Percentiles rank a stretch among this genome's conserved stretches.
Evolutionary conservation across 257 asterid species (phyloP).

Genomic region (Salvia rosmarinus): DNA sequence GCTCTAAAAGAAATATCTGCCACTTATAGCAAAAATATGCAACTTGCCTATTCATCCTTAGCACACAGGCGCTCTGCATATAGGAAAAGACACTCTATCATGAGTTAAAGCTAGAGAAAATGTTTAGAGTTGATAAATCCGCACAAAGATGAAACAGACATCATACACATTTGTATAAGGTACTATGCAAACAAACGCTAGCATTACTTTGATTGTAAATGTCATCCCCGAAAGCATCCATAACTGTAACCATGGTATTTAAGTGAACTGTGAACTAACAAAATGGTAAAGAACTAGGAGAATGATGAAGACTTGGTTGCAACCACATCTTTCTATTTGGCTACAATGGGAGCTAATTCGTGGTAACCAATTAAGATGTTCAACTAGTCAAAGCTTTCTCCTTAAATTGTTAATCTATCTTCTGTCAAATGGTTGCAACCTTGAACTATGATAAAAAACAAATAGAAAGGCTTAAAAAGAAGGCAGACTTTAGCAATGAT

Average conservation of each 20-base stretch:
- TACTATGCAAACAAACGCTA: neutral
- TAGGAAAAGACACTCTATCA: conserved; percentile 1
- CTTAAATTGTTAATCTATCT: conserved; percentile 1
- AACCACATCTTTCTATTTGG: neutral
- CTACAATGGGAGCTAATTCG: neutral
- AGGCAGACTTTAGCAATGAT: neutral
- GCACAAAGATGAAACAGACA: neutral
- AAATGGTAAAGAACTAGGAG: neutral
- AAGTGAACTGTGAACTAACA: neutral
- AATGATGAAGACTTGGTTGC: neutral
- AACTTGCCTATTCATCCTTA: conserved; percentile 46
- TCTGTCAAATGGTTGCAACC: neutral
- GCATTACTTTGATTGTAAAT: neutral
- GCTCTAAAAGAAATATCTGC: conserved; percentile 32
- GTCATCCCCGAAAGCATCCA: no score
- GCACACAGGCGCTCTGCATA: conserved; percentile 81
- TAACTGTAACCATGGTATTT: neutral
- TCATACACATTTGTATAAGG: neutral
- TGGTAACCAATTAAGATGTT: no score
- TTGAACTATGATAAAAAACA: neutral
- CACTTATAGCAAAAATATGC: conserved; percentile 28
- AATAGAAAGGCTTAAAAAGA: neutral
- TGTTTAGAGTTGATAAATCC: neutral
- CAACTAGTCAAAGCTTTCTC: neutral
- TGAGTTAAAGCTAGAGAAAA: conserved; percentile 29